Percentiles rank a stretch among this genome's conserved stretches.
These are phyloP conservation scores for Camptophora hylomeconis DNA, from an alignment of 2,329 filamentous ascomycete genomes.

Conservation along the genomic window DNA sequence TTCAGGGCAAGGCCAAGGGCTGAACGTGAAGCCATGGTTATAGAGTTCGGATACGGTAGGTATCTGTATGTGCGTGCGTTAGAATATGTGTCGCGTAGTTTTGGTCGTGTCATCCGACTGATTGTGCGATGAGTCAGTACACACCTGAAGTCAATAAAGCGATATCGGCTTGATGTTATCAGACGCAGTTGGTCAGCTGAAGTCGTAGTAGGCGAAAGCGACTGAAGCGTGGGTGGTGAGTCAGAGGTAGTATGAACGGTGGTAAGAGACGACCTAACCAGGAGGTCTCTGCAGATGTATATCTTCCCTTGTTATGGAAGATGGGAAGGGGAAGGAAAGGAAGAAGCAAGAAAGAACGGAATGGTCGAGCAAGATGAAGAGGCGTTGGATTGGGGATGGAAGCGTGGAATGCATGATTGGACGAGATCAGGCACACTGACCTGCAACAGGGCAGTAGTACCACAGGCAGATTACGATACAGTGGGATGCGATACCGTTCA, in stretches of 20 bases:
- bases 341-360: conserved; percentile 8
- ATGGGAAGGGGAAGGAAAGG: conserved; percentile 11
- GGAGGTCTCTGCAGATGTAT: conserved; percentile 12
- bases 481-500: too few relatives aligned
- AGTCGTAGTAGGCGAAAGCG: conserved; percentile 8
- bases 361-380: too few relatives aligned
- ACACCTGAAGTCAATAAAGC: conserved; percentile 3
- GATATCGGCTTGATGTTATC: conserved; percentile 6
- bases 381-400: too few relatives aligned
- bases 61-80: not conserved
- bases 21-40: conserved; percentile 34
- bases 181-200: conserved; percentile 2
- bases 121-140: conserved; percentile 4
- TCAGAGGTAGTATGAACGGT: conserved; percentile 9
- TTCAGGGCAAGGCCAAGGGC: conserved; percentile 38
- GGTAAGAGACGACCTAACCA: conserved; percentile 14
- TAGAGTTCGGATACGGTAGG: conserved; percentile 3
- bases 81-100: not conserved
- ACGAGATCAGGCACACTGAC: too few relatives aligned
- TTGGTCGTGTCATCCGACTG: conserved; percentile 1
- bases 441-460: too few relatives aligned
- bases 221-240: conserved; percentile 11
- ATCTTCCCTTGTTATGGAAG: conserved; percentile 16
- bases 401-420: too few relatives aligned
- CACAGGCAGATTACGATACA: too few relatives aligned